phyloP scores from a whole-genome alignment of 768 basidiomycete species.

The Leccinum ochraceum region DNA sequence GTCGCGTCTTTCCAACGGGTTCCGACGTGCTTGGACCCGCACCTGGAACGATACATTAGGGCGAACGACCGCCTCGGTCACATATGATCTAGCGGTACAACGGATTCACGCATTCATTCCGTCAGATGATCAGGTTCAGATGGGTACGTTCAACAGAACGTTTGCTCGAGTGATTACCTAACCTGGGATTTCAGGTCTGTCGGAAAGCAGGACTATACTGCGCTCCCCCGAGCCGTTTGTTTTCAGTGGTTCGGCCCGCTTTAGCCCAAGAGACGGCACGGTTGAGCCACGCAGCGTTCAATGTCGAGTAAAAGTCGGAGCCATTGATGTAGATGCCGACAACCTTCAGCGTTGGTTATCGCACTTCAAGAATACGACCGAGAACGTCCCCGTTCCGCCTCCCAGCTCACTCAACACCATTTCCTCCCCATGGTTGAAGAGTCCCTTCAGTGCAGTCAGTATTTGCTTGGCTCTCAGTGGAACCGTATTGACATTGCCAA shows the following conservation, averaged over 20 bases:
- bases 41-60: constrained; percentile 75
- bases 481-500: constrained; percentile 11
- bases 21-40: constrained; percentile 64
- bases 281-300: constrained; percentile 56
- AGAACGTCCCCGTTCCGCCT: constrained; percentile 4
- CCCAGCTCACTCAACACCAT: constrained; percentile 5
- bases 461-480: not conserved
- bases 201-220: constrained; percentile 41
- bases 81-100: constrained; percentile 49
- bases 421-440: constrained; percentile 30
- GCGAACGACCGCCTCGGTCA: constrained; percentile 53
- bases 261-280: constrained; percentile 58
- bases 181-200: constrained; percentile 15
- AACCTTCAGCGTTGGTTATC: constrained; percentile 25
- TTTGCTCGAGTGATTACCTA: constrained; percentile 8
- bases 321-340: constrained; percentile 50
- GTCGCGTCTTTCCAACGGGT: constrained; percentile 56
- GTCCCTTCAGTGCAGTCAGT: constrained; percentile 29
- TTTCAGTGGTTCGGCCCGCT: constrained; percentile 49
- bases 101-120: constrained; percentile 47
- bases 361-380: constrained; percentile 9
- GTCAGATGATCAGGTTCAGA: constrained; percentile 16
- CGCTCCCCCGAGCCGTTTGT: constrained; percentile 46
- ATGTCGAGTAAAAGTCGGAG: constrained; percentile 45
- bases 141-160: constrained; percentile 30